Evolutionary conservation across 2,329 filamentous ascomycete genomes (phyloP).

Genomic region (Aspergillus sp.): DNA sequence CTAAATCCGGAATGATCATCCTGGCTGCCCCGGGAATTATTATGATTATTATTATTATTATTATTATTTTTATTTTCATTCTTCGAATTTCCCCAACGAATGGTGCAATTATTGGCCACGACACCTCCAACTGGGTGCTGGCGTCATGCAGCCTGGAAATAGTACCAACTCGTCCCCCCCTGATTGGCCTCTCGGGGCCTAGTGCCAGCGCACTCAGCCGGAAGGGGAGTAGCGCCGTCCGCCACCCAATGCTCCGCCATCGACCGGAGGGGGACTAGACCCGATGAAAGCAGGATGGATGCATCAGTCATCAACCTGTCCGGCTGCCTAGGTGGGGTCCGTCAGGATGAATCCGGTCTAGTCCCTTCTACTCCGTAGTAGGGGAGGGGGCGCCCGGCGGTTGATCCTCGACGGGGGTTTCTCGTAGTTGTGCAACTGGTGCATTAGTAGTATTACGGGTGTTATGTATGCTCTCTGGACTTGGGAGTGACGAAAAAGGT

Average conservation of each 20-base stretch:
- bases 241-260: constrained; percentile 30
- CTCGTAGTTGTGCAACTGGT: neutral
- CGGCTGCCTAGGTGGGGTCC: constrained; percentile 3
- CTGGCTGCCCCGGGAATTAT: neutral
- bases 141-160: constrained; percentile 36
- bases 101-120: constrained; percentile 12
- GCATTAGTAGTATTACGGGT: neutral
- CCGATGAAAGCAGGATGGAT: constrained; percentile 9
- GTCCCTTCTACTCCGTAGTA: neutral
- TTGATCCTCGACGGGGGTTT: neutral
- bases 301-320: neutral
- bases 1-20: constrained; percentile 4
- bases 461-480: neutral
- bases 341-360: constrained; percentile 1
- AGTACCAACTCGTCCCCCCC: constrained; percentile 20
- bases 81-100: neutral
- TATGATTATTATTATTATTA: neutral
- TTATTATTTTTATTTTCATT: neutral
- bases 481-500: neutral
- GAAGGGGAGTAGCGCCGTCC: constrained; percentile 24
- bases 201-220: constrained; percentile 25
- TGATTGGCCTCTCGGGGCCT: constrained; percentile 25
- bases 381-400: neutral
- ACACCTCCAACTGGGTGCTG: constrained; percentile 26
- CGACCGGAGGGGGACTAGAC: constrained; percentile 7